Percentiles rank a stretch among this genome's conserved stretches.
phyloP scores from a whole-genome alignment of 345 rosid species.

The Arabidopsis arenosa region DNA sequence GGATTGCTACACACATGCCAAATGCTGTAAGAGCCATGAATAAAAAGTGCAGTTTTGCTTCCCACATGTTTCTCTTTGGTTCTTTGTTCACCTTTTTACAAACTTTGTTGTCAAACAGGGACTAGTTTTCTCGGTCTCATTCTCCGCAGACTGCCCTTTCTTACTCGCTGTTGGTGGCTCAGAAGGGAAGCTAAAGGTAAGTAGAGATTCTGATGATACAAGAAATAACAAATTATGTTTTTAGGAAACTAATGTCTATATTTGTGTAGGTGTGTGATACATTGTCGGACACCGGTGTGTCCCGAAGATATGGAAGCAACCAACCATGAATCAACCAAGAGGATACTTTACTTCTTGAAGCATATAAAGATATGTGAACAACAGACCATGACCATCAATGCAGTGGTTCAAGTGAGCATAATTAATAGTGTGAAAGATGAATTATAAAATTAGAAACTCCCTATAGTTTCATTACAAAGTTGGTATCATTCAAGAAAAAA shows the following conservation, averaged over 20 bases:
- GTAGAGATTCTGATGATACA: conserved; percentile 19
- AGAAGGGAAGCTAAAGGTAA: conserved; percentile 69
- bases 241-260: no score
- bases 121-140: conserved; percentile 70
- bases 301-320: conserved; percentile 51
- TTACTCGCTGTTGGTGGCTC: conserved; percentile 80
- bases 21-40: conserved; percentile 55
- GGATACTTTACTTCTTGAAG: no score
- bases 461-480: no score
- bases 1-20: conserved; percentile 62
- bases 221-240: background rate
- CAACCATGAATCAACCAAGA: conserved; percentile 31
- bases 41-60: background rate
- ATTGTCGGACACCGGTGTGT: conserved; percentile 50
- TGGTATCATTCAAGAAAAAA: no score
- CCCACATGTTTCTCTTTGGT: background rate
- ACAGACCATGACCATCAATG: no score
- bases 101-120: conserved; percentile 50
- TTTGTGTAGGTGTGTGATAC: conserved; percentile 71
- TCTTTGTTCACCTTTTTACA: no score
- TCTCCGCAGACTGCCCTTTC: conserved; percentile 75
- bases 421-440: no score
- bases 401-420: no score
- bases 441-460: no score
- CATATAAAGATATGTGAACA: no score